Percentiles rank a stretch among this genome's conserved stretches.
Evolutionary conservation across 2,329 filamentous ascomycete species (phyloP).

Genomic region (Cryphonectria nitschkei): DNA sequence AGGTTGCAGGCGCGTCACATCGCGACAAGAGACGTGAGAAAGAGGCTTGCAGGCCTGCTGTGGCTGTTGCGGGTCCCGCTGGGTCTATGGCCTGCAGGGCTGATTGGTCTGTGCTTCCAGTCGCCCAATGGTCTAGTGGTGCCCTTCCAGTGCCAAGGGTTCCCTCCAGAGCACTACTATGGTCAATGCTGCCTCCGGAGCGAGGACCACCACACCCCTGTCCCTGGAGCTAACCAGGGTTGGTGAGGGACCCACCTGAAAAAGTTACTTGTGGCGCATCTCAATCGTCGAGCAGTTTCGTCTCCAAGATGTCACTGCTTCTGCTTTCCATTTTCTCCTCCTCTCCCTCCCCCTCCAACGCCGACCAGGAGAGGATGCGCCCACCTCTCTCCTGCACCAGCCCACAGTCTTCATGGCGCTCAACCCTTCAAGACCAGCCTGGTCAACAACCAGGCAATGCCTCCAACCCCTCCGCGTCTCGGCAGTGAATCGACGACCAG

Average conservation of each 20-base stretch:
- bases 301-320: slow-evolving; percentile 1
- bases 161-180: too few species aligned
- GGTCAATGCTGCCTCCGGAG: too few species aligned
- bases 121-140: not conserved
- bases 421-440: slow-evolving; percentile 39
- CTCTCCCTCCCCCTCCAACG: not conserved
- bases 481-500: slow-evolving; percentile 16
- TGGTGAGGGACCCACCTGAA: slow-evolving; percentile 24
- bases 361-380: slow-evolving; percentile 24
- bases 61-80: not conserved
- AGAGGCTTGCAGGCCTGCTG: slow-evolving; percentile 1
- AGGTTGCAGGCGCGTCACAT: slow-evolving; percentile 5
- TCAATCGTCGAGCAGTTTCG: slow-evolving; percentile 7
- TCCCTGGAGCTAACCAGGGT: not conserved
- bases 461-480: slow-evolving; percentile 36
- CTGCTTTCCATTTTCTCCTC: not conserved
- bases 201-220: slow-evolving; percentile 5
- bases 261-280: slow-evolving; percentile 26
- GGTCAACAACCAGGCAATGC: slow-evolving; percentile 40
- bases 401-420: slow-evolving; percentile 37
- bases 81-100: not conserved
- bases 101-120: not conserved
- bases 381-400: slow-evolving; percentile 12
- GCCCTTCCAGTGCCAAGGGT: not conserved
- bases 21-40: not conserved